Conservation (phyloP, 2,329 filamentous ascomycete genomes). For the Diaporthe helianthi region DNA sequence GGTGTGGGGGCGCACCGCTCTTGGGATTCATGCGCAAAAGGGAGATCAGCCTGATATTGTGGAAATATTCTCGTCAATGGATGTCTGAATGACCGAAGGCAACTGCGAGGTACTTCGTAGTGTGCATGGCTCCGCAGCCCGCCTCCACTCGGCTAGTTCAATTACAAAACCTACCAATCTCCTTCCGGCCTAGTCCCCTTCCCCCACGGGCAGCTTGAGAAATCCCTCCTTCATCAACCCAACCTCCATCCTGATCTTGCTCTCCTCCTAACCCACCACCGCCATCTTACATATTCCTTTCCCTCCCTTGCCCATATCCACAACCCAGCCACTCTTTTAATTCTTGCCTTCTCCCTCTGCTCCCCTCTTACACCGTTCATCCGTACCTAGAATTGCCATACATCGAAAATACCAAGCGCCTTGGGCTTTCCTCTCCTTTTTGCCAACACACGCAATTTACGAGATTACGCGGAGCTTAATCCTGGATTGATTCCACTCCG, state of each 20-base stretch:
- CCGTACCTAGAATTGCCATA: constrained; percentile 1
- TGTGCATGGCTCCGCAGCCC: too few species aligned
- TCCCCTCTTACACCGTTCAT: not conserved
- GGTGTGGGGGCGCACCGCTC: constrained; percentile 1
- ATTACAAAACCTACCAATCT: constrained; percentile 12
- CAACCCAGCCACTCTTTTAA: not conserved
- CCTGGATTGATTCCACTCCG: constrained; percentile 29
- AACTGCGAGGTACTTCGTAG: too few species aligned
- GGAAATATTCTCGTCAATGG: not conserved
- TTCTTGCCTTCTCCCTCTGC: not conserved
- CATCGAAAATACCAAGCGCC: not conserved
- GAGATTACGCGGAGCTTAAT: constrained; percentile 21
- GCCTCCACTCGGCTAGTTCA: constrained; percentile 3
- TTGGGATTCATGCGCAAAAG: constrained; percentile 5
- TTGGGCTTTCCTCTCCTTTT: not conserved
- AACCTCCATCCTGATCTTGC: not conserved
- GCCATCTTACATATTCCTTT: not conserved
- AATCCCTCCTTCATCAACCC: constrained; percentile 19
- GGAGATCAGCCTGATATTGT: not conserved
- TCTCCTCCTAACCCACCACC: not conserved
- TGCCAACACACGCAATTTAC: constrained; percentile 1
- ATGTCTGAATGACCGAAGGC: not conserved
- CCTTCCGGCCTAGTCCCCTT: constrained; percentile 2
- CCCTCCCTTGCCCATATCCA: not conserved
- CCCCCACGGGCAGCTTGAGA: not conserved